Evolutionary conservation across 2,329 filamentous ascomycete genomes (phyloP), one percentile per base, ranked within the genome.

Genomic region (Dactylonectria estremocensis): DNA sequence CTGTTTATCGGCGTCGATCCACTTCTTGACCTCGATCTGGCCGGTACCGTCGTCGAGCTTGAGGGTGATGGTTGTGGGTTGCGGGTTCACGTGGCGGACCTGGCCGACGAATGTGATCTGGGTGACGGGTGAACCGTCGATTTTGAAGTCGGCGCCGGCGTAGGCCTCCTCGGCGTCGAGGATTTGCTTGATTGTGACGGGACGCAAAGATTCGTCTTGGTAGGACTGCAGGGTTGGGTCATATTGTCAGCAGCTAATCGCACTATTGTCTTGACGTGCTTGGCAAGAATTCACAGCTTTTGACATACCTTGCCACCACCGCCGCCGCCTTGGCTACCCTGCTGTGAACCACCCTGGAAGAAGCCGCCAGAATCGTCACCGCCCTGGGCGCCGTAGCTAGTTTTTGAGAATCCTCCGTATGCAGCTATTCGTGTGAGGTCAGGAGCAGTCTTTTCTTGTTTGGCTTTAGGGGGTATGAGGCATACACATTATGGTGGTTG

Each of bases 41-140:
- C 94, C 95, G 1, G 97, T 99, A 79, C 96, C 96, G 82, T 99
- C 96, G 83, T 99, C 96, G 76, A 99, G 86, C 77, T 92, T 93
- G 87, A 97, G 97, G 52, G 94, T 97, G 73, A 95, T 91, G 83
- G 97, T 97, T 73, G 95, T 98, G 46, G 92, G 89, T 83, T 97
- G 94, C n/a, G 89, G 88, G 78, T 90, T 93, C 82, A 98, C 91
- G 82, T 91, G 91, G 79, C 95, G 94, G 75, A 99, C 91, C 86
- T 98, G 95, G 59, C 94, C 96, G 68, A 99, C 90, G 73, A 98
- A 92, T 33, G 93, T 95, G 74, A 84, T 79, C 84, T 95, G 88
- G 48, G 91, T 91, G 68, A 95, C 85, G 71, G 92, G 88, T 53
- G 86, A 83, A 71, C 90, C 92, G 83, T 98, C 96, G 76, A 98